Base-by-base conservation (phyloP, 257 asterid species). In the Jaltomata sinuosa region DNA sequence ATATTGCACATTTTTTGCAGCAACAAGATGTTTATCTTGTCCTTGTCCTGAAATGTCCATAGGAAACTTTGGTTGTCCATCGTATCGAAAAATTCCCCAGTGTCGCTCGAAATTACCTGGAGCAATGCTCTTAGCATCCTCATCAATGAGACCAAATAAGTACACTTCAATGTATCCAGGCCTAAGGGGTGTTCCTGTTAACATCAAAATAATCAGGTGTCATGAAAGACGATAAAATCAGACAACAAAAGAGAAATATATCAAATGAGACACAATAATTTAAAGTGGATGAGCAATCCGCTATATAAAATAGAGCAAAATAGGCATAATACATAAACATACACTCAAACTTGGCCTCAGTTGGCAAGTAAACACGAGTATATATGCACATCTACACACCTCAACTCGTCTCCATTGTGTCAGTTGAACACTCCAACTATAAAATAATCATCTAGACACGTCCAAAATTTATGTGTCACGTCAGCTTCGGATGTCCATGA, bases 71-170 rank as follows among this genome's bases (percentile, higher is more conserved):
- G 91, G 88, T 57, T 89, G 89, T n/a, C 92, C 92, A 53, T 89
- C 92, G 27, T 86, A 89, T 64, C 84, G 62, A 25, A 89, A 89
- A 52, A 89, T 86, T 32, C 92, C 92, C 92, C 92, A 89, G 50
- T 89, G 92, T 0, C 92, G 90, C 79, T 89, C 92, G 64, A 89
- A 89, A 54, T 67, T 86, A 22, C 92, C 92, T 0, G 92, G 92
- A 12, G 84, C 88, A 31, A 85, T 81, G 67, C 90, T 89, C 81
- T 89, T 89, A 21, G 50, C 65, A 61, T 89, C 90, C 83, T 89
- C 92, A 57, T 89, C 92, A 15, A 89, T 69, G 3, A 89, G 84
- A 36, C 92, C 92, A 85, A 89, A 89, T 69, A 88, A 86, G 85
- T 87, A 89, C 2, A 89, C 90, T 76, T 89, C 92, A 25, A 89